phyloP scores from a whole-genome alignment of 345 rosid species.

The Moricandia moricandioides region DNA sequence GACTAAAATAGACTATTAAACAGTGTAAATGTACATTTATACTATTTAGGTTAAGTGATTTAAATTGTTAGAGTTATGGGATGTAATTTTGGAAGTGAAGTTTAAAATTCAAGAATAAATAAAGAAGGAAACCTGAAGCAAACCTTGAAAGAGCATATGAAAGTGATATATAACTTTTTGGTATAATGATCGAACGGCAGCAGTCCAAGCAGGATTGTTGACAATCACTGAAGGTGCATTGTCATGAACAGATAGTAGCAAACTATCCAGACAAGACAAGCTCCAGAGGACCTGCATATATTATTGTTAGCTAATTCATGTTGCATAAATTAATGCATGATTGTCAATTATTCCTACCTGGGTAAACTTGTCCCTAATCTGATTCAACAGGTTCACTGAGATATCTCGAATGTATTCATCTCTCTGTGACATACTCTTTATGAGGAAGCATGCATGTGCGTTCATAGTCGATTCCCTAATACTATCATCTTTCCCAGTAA shows the following conservation, averaged over 20 bases:
- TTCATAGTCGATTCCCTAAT: conserved; percentile 59
- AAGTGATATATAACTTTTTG: conserved; percentile 71
- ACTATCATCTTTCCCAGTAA: conserved; percentile 61
- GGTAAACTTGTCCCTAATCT: conserved; percentile 81
- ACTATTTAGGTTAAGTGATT: too few relatives aligned
- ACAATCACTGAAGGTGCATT: conserved; percentile 62
- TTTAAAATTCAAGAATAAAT: too few relatives aligned
- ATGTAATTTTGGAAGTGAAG: too few relatives aligned
- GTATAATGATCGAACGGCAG: conserved; percentile 76
- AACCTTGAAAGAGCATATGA: conserved; percentile 98
- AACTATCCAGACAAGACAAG: conserved; percentile 83
- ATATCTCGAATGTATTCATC: conserved; percentile 79
- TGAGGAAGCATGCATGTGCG: conserved; percentile 77
- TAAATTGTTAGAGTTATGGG: too few relatives aligned
- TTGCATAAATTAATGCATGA: not conserved
- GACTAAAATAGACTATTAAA: too few relatives aligned
- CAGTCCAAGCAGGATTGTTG: conserved; percentile 84
- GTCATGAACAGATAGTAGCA: conserved; percentile 70
- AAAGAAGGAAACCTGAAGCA: conserved; percentile 85
- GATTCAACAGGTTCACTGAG: conserved; percentile 71
- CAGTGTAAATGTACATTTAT: too few relatives aligned
- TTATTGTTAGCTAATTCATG: conserved; percentile 7
- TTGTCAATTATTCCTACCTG: conserved; percentile 48
- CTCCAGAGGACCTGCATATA: conserved; percentile 87
- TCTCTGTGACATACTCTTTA: conserved; percentile 77